Conservation (phyloP, 305 asterid species). For the Solanum chacoense region DNA sequence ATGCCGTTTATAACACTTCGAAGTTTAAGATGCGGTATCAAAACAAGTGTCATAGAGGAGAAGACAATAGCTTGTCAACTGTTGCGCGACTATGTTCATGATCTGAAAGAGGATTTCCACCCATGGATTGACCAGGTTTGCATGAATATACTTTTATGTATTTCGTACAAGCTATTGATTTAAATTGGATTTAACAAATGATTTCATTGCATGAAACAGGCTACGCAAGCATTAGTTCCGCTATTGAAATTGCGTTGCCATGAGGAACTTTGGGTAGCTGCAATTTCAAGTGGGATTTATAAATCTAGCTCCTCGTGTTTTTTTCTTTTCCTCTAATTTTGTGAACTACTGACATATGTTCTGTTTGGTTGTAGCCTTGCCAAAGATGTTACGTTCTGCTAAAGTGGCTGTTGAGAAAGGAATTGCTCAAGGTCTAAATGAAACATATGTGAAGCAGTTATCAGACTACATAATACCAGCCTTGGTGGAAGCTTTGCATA, state of each 20-base stretch:
- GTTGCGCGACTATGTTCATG: not conserved
- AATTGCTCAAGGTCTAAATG: constrained; percentile 16
- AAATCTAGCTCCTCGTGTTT: not conserved
- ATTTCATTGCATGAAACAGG: not conserved
- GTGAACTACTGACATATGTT: not conserved
- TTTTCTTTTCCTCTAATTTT: not conserved
- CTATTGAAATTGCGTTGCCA: not conserved
- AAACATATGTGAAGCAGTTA: constrained; percentile 11
- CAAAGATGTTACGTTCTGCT: not conserved
- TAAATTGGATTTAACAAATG: not conserved
- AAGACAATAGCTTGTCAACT: not conserved
- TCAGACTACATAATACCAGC: constrained; percentile 12
- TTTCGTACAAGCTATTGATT: not conserved
- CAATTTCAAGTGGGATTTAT: not conserved
- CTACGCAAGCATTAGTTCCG: not conserved
- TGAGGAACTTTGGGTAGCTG: not conserved
- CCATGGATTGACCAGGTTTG: not conserved
- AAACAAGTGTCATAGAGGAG: not conserved
- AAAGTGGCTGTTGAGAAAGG: not conserved
- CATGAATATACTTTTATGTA: not conserved
- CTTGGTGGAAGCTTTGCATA: constrained; percentile 13
- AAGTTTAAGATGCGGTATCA: not conserved
- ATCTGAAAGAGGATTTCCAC: not conserved
- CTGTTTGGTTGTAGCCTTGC: not conserved
- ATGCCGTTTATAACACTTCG: not conserved